Percentiles rank a stretch among this genome's conserved stretches.
Conservation (phyloP, 169 alveolate species). For the Eimeria brunetti region DNA sequence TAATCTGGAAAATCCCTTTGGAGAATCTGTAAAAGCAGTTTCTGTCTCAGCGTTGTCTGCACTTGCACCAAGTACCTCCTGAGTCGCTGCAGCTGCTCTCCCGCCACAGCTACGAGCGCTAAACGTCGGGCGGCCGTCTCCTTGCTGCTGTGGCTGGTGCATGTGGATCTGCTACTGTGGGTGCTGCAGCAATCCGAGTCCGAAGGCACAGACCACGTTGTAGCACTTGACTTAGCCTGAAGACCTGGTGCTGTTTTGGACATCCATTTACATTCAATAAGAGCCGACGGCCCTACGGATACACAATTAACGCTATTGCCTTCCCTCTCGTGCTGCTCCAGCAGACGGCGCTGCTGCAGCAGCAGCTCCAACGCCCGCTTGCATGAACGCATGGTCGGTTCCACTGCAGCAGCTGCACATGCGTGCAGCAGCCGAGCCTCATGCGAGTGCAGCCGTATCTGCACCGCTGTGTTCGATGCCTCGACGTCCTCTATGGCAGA, state of each 20-base stretch:
- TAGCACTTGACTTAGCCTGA: neutral
- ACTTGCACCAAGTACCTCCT: neutral
- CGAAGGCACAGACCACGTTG: neutral
- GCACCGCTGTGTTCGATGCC: neutral
- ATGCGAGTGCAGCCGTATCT: neutral
- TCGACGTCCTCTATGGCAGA: neutral
- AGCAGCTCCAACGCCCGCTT: constrained; percentile 47
- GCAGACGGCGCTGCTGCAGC: constrained; percentile 40
- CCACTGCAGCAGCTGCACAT: constrained; percentile 48
- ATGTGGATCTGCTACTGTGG: constrained; percentile 14
- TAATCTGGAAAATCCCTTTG: constrained; percentile 54
- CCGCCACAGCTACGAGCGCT: constrained; percentile 32
- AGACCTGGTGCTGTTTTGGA: neutral
- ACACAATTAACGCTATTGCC: neutral
- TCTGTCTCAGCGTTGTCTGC: constrained; percentile 4
- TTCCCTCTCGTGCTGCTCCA: neutral
- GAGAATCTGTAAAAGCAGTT: constrained; percentile 17
- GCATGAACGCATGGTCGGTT: constrained; percentile 38
- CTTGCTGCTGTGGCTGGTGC: constrained; percentile 40
- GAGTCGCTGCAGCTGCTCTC: constrained; percentile 34
- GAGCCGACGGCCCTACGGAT: neutral
- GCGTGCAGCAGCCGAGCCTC: constrained; percentile 62
- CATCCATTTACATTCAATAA: neutral
- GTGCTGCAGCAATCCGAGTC: constrained; percentile 55
- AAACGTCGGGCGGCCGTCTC: neutral